Percentiles rank a stretch among this genome's conserved stretches.
phyloP scores from a whole-genome alignment of 495 filamentous ascomycete genomes.

The Pseudoneurospora amorphoporcata region DNA sequence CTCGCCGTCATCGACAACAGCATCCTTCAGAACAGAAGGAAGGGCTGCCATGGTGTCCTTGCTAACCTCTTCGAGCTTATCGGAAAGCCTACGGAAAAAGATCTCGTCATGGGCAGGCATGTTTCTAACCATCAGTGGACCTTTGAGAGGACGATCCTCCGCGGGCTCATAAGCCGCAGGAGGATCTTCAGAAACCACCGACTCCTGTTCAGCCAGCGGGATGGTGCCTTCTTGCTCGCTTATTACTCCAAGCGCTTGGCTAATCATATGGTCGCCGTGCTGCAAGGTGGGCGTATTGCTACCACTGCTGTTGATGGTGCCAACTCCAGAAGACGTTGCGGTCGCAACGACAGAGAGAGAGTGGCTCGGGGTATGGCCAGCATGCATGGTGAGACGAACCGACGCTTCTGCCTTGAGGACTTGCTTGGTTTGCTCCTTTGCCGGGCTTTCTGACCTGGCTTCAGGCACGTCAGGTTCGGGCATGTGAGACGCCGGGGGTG shows the following conservation, averaged over 20 bases:
- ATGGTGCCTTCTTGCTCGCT: conserved; percentile 1
- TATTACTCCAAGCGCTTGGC: neutral
- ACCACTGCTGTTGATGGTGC: conserved; percentile 30
- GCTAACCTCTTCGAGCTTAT: conserved; percentile 33
- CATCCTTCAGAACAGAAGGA: conserved; percentile 29
- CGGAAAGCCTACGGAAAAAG: conserved; percentile 31
- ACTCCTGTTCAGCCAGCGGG: neutral
- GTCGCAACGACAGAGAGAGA: conserved; percentile 34
- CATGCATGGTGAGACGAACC: conserved; percentile 37
- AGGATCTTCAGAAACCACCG: conserved; percentile 9
- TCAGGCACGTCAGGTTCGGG: conserved; percentile 4
- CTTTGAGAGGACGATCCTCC: conserved; percentile 30
- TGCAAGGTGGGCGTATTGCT: conserved; percentile 27
- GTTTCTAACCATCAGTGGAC: conserved; percentile 35
- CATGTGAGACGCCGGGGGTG: conserved; percentile 5
- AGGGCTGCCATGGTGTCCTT: conserved; percentile 24
- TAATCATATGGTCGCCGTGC: conserved; percentile 14
- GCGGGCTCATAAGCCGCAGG: conserved; percentile 15
- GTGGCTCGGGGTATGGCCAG: conserved; percentile 39
- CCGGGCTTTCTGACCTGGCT: conserved; percentile 4
- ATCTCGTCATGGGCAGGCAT: conserved; percentile 36
- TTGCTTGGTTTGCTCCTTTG: conserved; percentile 28
- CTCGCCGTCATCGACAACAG: conserved; percentile 10
- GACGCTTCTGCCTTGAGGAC: conserved; percentile 30
- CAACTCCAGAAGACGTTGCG: conserved; percentile 20